Evolutionary conservation across 805 yeast species (phyloP), one percentile per base, ranked within the genome.

Genomic region (Helenozyma rhizophorensis): DNA sequence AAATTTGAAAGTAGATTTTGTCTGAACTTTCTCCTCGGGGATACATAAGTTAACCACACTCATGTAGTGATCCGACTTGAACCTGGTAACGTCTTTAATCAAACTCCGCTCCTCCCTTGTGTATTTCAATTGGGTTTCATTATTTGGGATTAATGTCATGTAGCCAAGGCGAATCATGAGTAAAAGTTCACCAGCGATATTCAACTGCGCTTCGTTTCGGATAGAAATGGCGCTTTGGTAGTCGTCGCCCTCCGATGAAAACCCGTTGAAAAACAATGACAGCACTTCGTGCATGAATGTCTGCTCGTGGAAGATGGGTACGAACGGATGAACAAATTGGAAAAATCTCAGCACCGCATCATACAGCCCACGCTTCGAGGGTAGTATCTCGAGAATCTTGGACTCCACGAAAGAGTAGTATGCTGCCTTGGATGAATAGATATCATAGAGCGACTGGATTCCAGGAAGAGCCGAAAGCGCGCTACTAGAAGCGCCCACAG

Each of bases 291-390:
- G 28, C 16, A 48, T 23, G n/a, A 59, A 42, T 9, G 51, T 33
- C 6, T 43, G 31, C 36, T 64, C 66, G 31, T 60, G 60, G 3
- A 65, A 28, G 10, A 65, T 43, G 2, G 69, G 65, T 14, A 62
- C 48, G 31, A 66, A 60, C 8, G 70, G 69, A 30, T 51, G 48
- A n/a, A 63, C 69, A 47, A 58, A 63, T 33, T 54, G 57, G 47
- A 62, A 65, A 35, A 51, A 66, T 19, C 62, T 51, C 28, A 49
- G 42, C 27, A 59, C 50, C 9, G 65, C 50, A 32, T 53, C 43
- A 13, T 51, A 42, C 19, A 51, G 28, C 22, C 47, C 57, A 10
- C 43, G 32, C 16, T 49, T 52, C 22, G 47, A 36, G 1, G 72
- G 72, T 11, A 66, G 42, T 1, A 64, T 42, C 31, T 45, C 42